Evolutionary conservation across 208 protist species (phyloP).

Genomic region (Wallacemonas sp.): DNA sequence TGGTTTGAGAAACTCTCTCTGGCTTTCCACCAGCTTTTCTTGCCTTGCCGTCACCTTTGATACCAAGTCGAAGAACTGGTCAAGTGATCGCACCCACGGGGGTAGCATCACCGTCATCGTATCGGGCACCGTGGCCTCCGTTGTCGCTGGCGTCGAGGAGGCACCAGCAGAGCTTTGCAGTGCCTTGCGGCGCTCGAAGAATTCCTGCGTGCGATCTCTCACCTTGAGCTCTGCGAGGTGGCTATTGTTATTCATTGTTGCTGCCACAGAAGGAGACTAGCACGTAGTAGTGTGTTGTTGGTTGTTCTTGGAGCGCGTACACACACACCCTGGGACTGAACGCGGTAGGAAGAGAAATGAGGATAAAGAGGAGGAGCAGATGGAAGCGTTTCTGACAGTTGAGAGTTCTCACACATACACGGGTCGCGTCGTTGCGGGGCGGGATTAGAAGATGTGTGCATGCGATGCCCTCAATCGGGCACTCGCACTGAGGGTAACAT

Average conservation of each 20-base stretch:
- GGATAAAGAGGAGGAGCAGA: too few relatives aligned
- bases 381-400: too few relatives aligned
- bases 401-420: too few relatives aligned
- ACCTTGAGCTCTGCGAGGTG: slow-evolving; percentile 17
- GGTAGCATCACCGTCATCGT: slow-evolving; percentile 2
- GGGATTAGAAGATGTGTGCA: background rate
- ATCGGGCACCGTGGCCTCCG: background rate
- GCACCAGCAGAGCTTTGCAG: background rate
- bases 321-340: too few relatives aligned
- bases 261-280: too few relatives aligned
- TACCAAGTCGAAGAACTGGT: slow-evolving; percentile 53
- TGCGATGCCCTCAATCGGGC: background rate
- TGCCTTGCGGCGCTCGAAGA: slow-evolving; percentile 18
- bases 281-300: too few relatives aligned
- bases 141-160: background rate
- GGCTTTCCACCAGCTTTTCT: slow-evolving; percentile 40
- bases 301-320: too few relatives aligned
- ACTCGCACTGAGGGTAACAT: too few relatives aligned
- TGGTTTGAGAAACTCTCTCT: slow-evolving; percentile 49
- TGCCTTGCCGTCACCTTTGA: slow-evolving; percentile 33
- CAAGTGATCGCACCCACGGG: slow-evolving; percentile 49
- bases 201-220: slow-evolving; percentile 34
- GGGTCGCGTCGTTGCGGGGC: too few relatives aligned
- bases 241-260: background rate
- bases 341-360: too few relatives aligned